These are phyloP conservation scores for Penicillium cosmopolitanum DNA, from an alignment of 495 filamentous ascomycete genomes.

Conservation along the genomic window DNA sequence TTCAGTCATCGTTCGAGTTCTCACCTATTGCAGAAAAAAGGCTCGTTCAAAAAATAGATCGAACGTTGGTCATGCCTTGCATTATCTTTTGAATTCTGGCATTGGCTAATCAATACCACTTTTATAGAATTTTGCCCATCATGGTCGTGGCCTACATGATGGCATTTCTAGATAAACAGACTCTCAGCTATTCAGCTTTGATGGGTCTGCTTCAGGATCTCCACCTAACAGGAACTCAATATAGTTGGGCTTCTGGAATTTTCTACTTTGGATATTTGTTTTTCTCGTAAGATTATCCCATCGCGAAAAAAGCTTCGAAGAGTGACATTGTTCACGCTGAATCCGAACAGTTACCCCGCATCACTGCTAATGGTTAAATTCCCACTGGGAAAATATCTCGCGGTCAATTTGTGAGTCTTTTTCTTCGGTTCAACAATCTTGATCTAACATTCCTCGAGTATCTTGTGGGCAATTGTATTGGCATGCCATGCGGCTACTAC, in stretches of 20 bases:
- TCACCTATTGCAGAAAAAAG: slow-evolving; percentile 24
- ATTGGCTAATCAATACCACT: no score
- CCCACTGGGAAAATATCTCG: slow-evolving; percentile 50
- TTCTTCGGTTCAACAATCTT: no score
- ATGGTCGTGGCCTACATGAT: slow-evolving; percentile 42
- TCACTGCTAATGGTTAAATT: slow-evolving; percentile 47
- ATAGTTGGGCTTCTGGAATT: slow-evolving; percentile 55
- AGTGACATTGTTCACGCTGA: background rate
- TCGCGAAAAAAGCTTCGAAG: background rate
- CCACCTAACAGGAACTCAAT: slow-evolving; percentile 52
- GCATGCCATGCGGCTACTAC: slow-evolving; percentile 51
- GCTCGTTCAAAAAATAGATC: slow-evolving; percentile 31
- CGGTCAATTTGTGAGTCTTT: slow-evolving; percentile 48
- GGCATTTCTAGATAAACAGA: slow-evolving; percentile 58
- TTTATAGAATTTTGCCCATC: slow-evolving; percentile 26
- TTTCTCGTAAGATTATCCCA: slow-evolving; percentile 32
- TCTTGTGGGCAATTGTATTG: slow-evolving; percentile 45
- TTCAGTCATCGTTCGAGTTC: slow-evolving; percentile 13
- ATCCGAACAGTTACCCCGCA: slow-evolving; percentile 25
- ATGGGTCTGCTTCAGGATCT: slow-evolving; percentile 49
- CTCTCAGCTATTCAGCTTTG: slow-evolving; percentile 37
- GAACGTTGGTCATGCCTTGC: slow-evolving; percentile 12
- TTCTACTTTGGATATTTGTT: slow-evolving; percentile 65
- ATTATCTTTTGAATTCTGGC: background rate
- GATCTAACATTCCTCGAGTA: slow-evolving; percentile 15